Evolutionary conservation across 768 basidiomycete species (phyloP), one percentile per base, ranked within the genome.

Genomic region (Mycena floridula): DNA sequence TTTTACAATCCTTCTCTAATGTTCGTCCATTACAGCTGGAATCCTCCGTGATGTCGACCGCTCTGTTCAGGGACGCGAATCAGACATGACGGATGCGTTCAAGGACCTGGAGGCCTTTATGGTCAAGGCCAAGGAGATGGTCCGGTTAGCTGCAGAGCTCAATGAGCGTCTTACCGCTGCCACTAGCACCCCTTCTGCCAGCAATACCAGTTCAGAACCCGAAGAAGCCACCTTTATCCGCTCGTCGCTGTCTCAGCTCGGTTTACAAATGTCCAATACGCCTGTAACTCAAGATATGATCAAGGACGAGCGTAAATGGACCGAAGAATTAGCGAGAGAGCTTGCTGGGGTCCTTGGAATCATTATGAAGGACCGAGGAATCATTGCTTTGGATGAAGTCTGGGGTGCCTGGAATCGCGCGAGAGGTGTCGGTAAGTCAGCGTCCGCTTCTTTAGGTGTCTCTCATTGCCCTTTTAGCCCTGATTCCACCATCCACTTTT

Each of bases 381-480:
- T 95, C 25, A 75, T 96, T 28, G 89, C 85, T 0, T 64, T 96
- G 22, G 93, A 97, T 57, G 93, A 95, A 63, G 87, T 87, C 0
- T 97, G 93, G 93, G 89, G 89, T 22, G 81, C 86, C 2, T 96
- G 93, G 93, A 95, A 94, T 58, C 81, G 93, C 46, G 92, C 90
- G 5, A 68, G 93, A 52, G 93, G 93, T 40, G 85, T 95, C 43
- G 85, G 92, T 90, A 60, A 60, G 84, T 59, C 18, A 9, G 12
- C 37, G 9, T 20, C 37, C 9, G 21, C 37, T 9, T 38, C 21
- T 11, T 9, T 8, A 12, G 9, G 9, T 38, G 37, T 12, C 11
- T 12, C 9, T 9, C 37, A 8, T 11, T 11, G 9, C 62, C 36
- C 65, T 73, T 40, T 8, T 35, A 93, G 94, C 94, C 4, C 76